Conservation (phyloP, 805 yeast genomes). For the Metschnikowia bowlesiae region DNA sequence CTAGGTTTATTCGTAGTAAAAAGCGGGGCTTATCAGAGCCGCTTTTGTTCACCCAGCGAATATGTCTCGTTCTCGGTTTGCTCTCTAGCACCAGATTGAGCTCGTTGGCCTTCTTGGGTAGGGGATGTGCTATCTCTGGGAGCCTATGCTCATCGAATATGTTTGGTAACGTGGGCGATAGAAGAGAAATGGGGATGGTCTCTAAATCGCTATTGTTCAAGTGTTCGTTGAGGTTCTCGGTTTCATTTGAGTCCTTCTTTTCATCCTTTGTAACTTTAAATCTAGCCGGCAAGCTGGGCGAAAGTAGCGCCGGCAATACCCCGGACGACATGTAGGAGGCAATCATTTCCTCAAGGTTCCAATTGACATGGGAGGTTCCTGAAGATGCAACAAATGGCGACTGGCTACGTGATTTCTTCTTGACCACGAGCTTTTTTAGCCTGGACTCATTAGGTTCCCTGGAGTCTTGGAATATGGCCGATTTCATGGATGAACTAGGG, state of each 20-base stretch:
- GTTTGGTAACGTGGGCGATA: constrained; percentile 33
- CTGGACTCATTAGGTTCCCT: constrained; percentile 8
- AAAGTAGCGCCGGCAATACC: constrained; percentile 33
- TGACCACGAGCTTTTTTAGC: constrained; percentile 7
- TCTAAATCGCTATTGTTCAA: constrained; percentile 20
- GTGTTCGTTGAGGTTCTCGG: constrained; percentile 7
- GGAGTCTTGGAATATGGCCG: constrained; percentile 18
- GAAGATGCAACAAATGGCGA: constrained; percentile 10
- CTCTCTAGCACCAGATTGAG: constrained; percentile 7
- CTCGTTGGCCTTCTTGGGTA: constrained; percentile 16
- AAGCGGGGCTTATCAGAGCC: constrained; percentile 24
- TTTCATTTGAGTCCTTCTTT: background rate
- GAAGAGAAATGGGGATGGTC: constrained; percentile 26
- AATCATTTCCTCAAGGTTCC: constrained; percentile 41
- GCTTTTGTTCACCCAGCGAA: constrained; percentile 29
- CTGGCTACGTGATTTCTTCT: constrained; percentile 10
- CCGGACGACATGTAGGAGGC: constrained; percentile 30
- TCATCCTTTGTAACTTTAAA: constrained; percentile 4
- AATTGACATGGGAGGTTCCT: constrained; percentile 10
- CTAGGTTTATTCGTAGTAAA: constrained; percentile 23
- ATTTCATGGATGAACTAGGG: constrained; percentile 12
- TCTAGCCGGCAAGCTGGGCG: constrained; percentile 35
- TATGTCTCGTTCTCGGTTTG: constrained; percentile 5
- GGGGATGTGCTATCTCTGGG: constrained; percentile 11
- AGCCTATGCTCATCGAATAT: constrained; percentile 17